Base-by-base conservation (phyloP, 305 asterid genomes). In the Solanum aculeatissimum region DNA sequence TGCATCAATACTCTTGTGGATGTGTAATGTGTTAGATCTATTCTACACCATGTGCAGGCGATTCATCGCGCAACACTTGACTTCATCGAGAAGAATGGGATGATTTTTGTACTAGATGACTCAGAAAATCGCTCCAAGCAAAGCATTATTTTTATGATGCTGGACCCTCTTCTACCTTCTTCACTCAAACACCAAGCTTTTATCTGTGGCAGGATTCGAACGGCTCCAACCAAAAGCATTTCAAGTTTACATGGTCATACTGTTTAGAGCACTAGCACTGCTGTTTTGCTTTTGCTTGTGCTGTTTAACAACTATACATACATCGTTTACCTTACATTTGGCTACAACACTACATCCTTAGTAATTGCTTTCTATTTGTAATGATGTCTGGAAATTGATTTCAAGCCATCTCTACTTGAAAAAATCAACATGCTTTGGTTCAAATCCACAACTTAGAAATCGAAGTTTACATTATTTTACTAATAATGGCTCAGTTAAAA, bases 51-150 rank as follows among this genome's bases (percentile, higher is more conserved):
- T 18, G 49, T 29, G 66, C 29, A 29, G 66, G 91, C 89, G 85
- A 92, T 89, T 5, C 97, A 92, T 88, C 96, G 89, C 83, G 92
- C 95, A 9, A 90, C 91, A 1, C 89, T 92, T 60, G 11, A 88
- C 83, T 95, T 92, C 89, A 84, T 38, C 2, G 10, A 86, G 88
- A 85, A 82, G 89, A 90, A 92, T 49, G 87, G 85, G 1, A 91
- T 88, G 14, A 75, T 79, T 42, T 95, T 90, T 83, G 21, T 87
- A 32, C 68, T 91, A 21, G 91, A 90, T 65, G 91, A 87, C 80
- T 91, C 81, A 88, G 29, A 9, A 40, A 55, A n/a, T 38, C 27
- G 88, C 60, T 14, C 81, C 81, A 9, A 74, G 62, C 62, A 47
- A 75, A 45, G 47, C 9, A 10, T 40, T 69, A 15, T 42, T 38